Percentiles rank a stretch among this genome's conserved stretches.
Conservation (phyloP, 2,329 filamentous ascomycete genomes). For the Penicillium sp. region DNA sequence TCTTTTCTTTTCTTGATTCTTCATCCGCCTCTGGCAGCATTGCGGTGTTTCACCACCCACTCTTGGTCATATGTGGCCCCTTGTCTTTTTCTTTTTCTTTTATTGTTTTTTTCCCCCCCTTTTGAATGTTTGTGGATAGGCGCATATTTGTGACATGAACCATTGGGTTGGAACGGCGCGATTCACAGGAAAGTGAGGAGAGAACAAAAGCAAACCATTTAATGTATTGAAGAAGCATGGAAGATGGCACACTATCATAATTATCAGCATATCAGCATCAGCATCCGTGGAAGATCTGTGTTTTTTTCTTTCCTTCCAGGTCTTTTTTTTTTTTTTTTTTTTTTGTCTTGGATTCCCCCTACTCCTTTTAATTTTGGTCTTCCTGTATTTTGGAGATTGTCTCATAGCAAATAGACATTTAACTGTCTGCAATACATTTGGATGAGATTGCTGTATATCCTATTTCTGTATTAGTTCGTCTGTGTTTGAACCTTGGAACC, state of each 20-base stretch:
- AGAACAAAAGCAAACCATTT: constrained; percentile 17
- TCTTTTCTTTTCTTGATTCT: constrained; percentile 10
- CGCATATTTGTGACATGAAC: constrained; percentile 19
- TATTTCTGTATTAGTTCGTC: too few species aligned
- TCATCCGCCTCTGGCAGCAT: not conserved
- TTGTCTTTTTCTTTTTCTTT: not conserved
- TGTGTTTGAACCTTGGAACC: too few species aligned
- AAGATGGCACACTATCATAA: constrained; percentile 19
- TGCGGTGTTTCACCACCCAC: not conserved
- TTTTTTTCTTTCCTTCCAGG: constrained; percentile 10
- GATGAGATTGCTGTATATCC: too few species aligned
- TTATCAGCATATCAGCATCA: constrained; percentile 26
- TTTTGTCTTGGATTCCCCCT: constrained; percentile 18
- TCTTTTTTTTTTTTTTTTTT: constrained; percentile 7
- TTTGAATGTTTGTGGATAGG: constrained; percentile 22
- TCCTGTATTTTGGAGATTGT: constrained; percentile 8
- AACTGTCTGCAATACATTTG: constrained; percentile 15
- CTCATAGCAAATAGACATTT: constrained; percentile 22
- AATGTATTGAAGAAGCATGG: constrained; percentile 19
- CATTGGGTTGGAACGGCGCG: constrained; percentile 16
- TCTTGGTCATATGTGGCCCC: not conserved
- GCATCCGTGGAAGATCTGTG: constrained; percentile 14
- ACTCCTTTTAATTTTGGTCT: constrained; percentile 16
- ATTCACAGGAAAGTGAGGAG: constrained; percentile 21
- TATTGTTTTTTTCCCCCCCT: constrained; percentile 6